Evolutionary conservation across 352 stramenopile genomes (phyloP), one percentile per base, ranked within the genome.

Genomic region (Elongisporangium senticosum): DNA sequence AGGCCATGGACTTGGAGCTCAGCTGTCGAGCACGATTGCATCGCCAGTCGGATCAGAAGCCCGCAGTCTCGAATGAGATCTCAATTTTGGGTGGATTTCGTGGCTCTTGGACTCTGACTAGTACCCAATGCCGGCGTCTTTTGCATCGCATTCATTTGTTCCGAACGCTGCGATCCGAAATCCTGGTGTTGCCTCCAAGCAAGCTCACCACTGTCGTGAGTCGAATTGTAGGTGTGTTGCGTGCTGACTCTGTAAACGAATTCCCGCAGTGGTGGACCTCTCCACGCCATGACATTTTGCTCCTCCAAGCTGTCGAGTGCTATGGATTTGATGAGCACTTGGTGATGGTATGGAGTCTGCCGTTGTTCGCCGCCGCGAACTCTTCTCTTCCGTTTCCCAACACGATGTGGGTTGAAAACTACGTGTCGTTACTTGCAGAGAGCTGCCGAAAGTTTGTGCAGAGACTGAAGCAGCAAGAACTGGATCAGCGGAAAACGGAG

Each of bases 111-210:
- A 37, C 75, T 24, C 60, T 93, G 5, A 88, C 69, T 5, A 60
- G 53, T 2, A 78, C 77, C 14, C 78, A 90, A 33, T 87, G 76
- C 24, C 69, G 69, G 0, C 83, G 81, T 4, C 55, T 96, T 17
- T 10, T 93, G 40, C 69, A 93, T 49, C 86, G 86, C n/a, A 82
- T 96, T 5, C 76, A 93, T 28, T 64, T 94, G 13, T 96, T 96
- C 53, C 78, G 82, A 0, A 17, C 86, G n/a, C 59, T 96, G 24
- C 85, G 86, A 17, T 72, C 64, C 17, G 65, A 92, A 26, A 77
- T 96, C 47, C 69, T 96, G 22, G 63, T 89, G 20, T 55, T 93
- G 20, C 71, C 79, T 6, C 77, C 79, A 7, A 68, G 67, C 5
- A 64, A 90, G 48, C 68, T 96, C n/a, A 68, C 87, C 4, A 69